A percentile compares a stretch with the other conserved stretches of the same genome.
Conservation (phyloP, 768 basidiomycete species). For the Imleria badia region DNA sequence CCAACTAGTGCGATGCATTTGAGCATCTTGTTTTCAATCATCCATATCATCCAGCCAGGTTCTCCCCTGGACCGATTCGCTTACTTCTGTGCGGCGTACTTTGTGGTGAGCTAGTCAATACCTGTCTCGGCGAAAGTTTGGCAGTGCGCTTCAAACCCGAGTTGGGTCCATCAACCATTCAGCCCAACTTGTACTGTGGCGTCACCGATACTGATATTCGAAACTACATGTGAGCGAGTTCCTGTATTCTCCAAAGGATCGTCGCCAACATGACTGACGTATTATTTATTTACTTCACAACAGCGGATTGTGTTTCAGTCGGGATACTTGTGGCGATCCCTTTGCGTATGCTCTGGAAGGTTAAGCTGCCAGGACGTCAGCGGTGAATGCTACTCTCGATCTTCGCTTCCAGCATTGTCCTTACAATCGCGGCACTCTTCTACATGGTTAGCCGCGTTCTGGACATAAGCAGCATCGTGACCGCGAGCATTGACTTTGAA, state of each 20-base stretch:
- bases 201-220: not conserved
- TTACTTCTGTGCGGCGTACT: not conserved
- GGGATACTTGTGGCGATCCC: not conserved
- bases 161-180: not conserved
- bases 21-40: slow-evolving; percentile 14
- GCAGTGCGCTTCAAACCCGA: not conserved
- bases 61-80: not conserved
- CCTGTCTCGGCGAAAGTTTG: not conserved
- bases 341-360: not conserved
- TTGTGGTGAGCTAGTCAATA: not conserved
- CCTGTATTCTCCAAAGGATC: not conserved
- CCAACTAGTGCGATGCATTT: not conserved
- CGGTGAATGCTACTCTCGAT: not conserved
- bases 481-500: not conserved
- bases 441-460: not conserved
- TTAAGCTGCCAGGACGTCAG: not conserved
- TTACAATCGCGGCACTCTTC: not conserved
- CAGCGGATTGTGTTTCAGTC: not conserved
- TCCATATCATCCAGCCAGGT: not conserved
- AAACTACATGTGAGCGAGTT: not conserved
- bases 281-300: not conserved
- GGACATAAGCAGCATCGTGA: not conserved
- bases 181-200: not conserved
- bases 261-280: not conserved
- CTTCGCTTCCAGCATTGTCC: not conserved